These are phyloP conservation scores for Groenewaldozyma sp. DNA, from an alignment of 1,139 yeast species.

Conservation along the genomic window DNA sequence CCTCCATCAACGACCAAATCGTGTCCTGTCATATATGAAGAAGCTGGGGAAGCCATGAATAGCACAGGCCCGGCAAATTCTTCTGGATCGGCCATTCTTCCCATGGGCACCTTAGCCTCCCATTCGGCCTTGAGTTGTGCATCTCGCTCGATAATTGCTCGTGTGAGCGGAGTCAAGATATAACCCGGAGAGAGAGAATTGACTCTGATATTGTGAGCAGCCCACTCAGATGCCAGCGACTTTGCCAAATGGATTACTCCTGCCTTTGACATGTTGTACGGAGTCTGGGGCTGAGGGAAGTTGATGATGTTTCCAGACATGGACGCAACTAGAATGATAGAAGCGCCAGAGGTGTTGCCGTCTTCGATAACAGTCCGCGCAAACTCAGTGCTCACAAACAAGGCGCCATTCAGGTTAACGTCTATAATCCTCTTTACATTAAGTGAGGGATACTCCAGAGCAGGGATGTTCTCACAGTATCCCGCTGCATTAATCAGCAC, in stretches of 20 bases:
- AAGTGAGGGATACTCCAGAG: constrained; percentile 64
- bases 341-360: constrained; percentile 17
- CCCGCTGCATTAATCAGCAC: constrained; percentile 73
- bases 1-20: constrained; percentile 81
- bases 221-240: constrained; percentile 82
- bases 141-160: constrained; percentile 46
- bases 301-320: constrained; percentile 82
- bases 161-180: constrained; percentile 57
- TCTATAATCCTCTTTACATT: constrained; percentile 62
- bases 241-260: constrained; percentile 72
- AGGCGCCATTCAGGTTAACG: constrained; percentile 68
- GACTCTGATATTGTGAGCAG: constrained; percentile 64
- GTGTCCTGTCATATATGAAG: constrained; percentile 76
- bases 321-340: constrained; percentile 69
- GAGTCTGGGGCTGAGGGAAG: constrained; percentile 76
- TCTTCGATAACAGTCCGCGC: constrained; percentile 58
- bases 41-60: constrained; percentile 62
- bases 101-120: constrained; percentile 62
- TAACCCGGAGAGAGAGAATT: constrained; percentile 79
- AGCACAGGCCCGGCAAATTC: constrained; percentile 75
- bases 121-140: constrained; percentile 44
- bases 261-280: constrained; percentile 80
- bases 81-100: constrained; percentile 69
- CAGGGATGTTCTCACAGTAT: constrained; percentile 72
- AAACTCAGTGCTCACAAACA: constrained; percentile 54